Evolutionary conservation across 139 green algal species (phyloP).

Genomic region (Tetraselmis striata): DNA sequence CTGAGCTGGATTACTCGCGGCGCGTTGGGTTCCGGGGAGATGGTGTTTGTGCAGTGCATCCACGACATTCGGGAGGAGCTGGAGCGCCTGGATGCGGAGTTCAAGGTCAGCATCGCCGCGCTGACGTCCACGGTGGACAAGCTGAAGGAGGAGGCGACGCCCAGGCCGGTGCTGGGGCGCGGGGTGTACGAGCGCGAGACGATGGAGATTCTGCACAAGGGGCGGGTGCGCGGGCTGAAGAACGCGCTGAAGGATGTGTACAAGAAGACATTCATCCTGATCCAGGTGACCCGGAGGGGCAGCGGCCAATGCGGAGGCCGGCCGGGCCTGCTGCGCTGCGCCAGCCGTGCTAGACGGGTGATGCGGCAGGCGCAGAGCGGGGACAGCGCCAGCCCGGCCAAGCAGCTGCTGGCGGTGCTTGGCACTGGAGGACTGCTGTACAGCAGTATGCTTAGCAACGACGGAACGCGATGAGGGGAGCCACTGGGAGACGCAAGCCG

Average conservation of each 20-base stretch:
- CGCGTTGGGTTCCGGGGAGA: not conserved
- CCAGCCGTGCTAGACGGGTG: no score
- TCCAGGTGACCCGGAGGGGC: not conserved
- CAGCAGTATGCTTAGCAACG: no score
- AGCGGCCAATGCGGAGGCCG: no score
- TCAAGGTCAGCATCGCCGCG: not conserved
- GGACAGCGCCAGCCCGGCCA: no score
- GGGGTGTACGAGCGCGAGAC: not conserved
- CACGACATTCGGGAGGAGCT: not conserved
- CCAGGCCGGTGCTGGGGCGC: not conserved
- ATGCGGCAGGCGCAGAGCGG: no score
- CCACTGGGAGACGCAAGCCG: no score
- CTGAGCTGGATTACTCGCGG: not conserved
- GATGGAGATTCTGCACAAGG: not conserved
- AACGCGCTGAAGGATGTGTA: not conserved
- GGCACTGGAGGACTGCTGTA: no score
- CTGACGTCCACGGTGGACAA: not conserved
- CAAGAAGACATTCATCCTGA: not conserved
- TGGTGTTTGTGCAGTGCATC: not conserved
- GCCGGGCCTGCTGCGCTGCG: no score
- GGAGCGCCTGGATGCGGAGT: not conserved
- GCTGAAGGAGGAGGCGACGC: not conserved
- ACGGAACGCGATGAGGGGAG: no score
- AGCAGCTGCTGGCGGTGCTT: no score
- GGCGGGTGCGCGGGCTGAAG: not conserved